Conservation (phyloP, 2,329 filamentous ascomycete species). For the Fusarium drepaniforme region DNA sequence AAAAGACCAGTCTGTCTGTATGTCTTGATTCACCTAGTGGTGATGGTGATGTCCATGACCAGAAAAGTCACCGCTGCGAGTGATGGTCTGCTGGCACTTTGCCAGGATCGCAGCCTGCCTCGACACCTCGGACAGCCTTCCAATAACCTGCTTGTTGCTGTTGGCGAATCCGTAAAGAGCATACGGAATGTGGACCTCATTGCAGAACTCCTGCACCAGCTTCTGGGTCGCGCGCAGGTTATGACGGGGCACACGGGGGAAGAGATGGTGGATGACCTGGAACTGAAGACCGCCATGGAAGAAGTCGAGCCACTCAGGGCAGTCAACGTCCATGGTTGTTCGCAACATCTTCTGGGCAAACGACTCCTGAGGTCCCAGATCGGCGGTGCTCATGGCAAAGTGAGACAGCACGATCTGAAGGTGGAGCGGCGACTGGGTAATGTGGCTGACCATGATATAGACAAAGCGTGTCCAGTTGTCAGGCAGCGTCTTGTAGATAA, state of each 20-base stretch:
- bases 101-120: constrained; percentile 82
- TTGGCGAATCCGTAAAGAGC: constrained; percentile 87
- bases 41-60: constrained; percentile 29
- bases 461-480: constrained; percentile 75
- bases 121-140: constrained; percentile 81
- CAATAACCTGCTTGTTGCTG: constrained; percentile 85
- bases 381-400: constrained; percentile 92
- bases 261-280: constrained; percentile 89
- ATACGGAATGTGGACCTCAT: constrained; percentile 86
- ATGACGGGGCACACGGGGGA: constrained; percentile 85
- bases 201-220: constrained; percentile 84
- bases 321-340: constrained; percentile 95
- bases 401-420: constrained; percentile 93
- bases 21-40: constrained; percentile 6
- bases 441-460: constrained; percentile 85
- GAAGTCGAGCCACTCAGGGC: constrained; percentile 88
- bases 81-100: constrained; percentile 74
- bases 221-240: constrained; percentile 82
- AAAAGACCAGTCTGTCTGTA: not conserved
- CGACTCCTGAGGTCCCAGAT: constrained; percentile 85
- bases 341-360: constrained; percentile 93
- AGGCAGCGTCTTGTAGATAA: constrained; percentile 80
- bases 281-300: constrained; percentile 92
- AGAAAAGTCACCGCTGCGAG: constrained; percentile 45
- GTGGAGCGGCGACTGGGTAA: constrained; percentile 84